Evolutionary conservation across 73 alveolate species (phyloP).

Genomic region (Vitrella brassicaformis): DNA sequence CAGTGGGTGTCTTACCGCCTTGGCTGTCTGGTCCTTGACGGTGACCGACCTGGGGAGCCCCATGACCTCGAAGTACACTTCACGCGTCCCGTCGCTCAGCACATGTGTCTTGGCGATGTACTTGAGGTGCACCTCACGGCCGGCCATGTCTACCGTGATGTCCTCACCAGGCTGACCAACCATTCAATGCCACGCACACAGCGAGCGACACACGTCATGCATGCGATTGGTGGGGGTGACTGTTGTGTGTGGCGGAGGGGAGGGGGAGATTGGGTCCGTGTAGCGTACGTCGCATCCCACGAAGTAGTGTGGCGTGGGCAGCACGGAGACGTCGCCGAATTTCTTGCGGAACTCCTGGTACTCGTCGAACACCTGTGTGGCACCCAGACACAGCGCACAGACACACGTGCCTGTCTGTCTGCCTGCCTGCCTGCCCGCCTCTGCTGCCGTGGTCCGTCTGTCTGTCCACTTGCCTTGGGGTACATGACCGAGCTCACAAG

Average conservation of each 20-base stretch:
- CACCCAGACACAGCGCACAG: neutral
- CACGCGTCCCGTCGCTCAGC: neutral
- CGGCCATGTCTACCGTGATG: no score
- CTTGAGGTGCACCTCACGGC: neutral
- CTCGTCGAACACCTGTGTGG: neutral
- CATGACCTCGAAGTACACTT: neutral
- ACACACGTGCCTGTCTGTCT: neutral
- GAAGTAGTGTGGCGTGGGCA: neutral
- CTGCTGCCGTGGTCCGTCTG: no score
- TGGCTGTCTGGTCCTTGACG: neutral
- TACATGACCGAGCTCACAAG: neutral
- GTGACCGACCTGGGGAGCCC: neutral
- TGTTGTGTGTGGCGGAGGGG: no score
- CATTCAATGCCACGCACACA: no score
- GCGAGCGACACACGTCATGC: no score
- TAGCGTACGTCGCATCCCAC: no score
- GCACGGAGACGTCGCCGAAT: neutral
- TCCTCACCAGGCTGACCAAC: no score
- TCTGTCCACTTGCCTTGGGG: neutral
- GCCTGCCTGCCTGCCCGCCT: neutral
- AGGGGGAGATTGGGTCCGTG: no score
- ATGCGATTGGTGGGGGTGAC: no score
- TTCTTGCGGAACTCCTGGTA: neutral
- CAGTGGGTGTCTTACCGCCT: neutral
- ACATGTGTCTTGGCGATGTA: neutral